phyloP scores from a whole-genome alignment of 2,329 filamentous ascomycete genomes.

The Chlorencoelia australis region DNA sequence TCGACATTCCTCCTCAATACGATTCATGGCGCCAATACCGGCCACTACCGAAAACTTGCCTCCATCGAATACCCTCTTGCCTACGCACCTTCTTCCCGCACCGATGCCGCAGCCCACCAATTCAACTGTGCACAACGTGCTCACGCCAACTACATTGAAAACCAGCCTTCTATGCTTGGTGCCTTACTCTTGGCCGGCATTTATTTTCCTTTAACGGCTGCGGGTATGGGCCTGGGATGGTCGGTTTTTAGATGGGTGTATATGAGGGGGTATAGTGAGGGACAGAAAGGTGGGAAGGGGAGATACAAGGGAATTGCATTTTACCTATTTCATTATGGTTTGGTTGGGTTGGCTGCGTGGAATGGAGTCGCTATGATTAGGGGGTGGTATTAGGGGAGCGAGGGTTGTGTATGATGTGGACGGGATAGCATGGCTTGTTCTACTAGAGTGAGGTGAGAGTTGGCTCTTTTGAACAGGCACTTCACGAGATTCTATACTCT shows the following conservation, averaged over 20 bases:
- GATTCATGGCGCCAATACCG: slow-evolving; percentile 40
- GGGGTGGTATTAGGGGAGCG: slow-evolving; percentile 11
- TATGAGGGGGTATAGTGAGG: slow-evolving; percentile 36
- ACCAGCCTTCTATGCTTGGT: slow-evolving; percentile 42
- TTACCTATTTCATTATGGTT: slow-evolving; percentile 18
- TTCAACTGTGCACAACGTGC: slow-evolving; percentile 60
- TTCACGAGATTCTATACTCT: too few relatives aligned
- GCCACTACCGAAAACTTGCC: slow-evolving; percentile 39
- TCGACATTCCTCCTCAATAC: slow-evolving; percentile 48
- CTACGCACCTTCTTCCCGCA: slow-evolving; percentile 33
- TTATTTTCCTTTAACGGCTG: slow-evolving; percentile 40
- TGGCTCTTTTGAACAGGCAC: too few relatives aligned
- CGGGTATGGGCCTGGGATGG: slow-evolving; percentile 43
- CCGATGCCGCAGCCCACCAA: slow-evolving; percentile 29
- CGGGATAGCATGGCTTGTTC: too few relatives aligned
- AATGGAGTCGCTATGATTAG: slow-evolving; percentile 18
- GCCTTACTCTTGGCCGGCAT: slow-evolving; percentile 47
- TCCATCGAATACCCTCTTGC: slow-evolving; percentile 46
- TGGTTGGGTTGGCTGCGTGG: slow-evolving; percentile 20
- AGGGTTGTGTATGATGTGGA: too few relatives aligned
- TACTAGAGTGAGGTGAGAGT: too few relatives aligned
- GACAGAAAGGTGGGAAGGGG: slow-evolving; percentile 18
- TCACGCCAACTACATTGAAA: slow-evolving; percentile 56
- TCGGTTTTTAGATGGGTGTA: slow-evolving; percentile 42
- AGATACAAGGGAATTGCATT: slow-evolving; percentile 19